Evolutionary conservation across 2,329 filamentous ascomycete species (phyloP).

Genomic region (Amauroascus niger): DNA sequence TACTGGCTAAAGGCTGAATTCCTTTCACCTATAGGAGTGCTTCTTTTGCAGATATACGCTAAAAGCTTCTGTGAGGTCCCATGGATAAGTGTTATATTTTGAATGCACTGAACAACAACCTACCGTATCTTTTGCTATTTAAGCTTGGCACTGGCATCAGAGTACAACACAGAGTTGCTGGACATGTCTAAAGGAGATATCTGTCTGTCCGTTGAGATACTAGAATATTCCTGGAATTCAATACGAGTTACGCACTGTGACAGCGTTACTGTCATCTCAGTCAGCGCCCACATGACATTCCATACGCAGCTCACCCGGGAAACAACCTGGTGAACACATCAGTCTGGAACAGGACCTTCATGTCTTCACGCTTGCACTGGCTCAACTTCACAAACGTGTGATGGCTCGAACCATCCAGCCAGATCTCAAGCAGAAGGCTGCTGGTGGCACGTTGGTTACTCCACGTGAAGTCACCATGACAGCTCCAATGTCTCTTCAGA

Average conservation of each 20-base stretch:
- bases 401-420: neutral
- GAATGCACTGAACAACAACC: too few species aligned
- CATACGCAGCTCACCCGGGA: too few species aligned
- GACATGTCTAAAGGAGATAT: too few species aligned
- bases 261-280: neutral
- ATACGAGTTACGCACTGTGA: slow-evolving; percentile 1
- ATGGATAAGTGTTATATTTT: too few species aligned
- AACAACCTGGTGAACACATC: neutral
- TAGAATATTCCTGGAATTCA: neutral
- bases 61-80: neutral
- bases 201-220: neutral
- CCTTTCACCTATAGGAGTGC: neutral
- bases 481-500: slow-evolving; percentile 13
- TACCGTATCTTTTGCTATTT: too few species aligned
- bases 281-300: neutral
- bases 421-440: neutral
- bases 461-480: neutral
- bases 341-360: neutral
- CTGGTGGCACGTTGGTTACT: neutral
- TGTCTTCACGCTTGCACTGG: neutral
- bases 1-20: neutral
- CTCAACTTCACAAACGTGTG: neutral
- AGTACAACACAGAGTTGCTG: too few species aligned
- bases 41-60: neutral
- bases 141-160: too few species aligned